Evolutionary conservation across 345 rosid genomes (phyloP).

Genomic region (Eucalyptus erythrocorys): DNA sequence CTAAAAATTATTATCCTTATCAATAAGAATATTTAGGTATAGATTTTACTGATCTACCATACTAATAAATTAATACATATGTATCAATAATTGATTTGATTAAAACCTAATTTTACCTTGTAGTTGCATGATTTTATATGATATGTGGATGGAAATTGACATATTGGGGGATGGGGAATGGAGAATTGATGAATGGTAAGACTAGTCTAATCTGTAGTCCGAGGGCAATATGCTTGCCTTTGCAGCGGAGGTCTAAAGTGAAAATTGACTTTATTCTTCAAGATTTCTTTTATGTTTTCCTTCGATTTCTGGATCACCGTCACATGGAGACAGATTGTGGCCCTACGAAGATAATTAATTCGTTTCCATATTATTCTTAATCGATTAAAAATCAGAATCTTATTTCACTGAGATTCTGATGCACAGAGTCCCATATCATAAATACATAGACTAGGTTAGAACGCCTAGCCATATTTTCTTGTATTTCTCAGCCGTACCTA

Average conservation of each 20-base stretch:
- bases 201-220: not conserved
- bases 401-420: not conserved
- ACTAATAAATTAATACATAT: not conserved
- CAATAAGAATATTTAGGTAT: too few species aligned
- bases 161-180: not conserved
- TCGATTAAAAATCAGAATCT: not conserved
- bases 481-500: not conserved
- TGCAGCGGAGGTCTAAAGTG: not conserved
- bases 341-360: not conserved
- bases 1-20: too few species aligned
- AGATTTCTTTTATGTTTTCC: not conserved
- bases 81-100: not conserved
- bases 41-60: not conserved
- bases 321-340: not conserved
- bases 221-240: not conserved
- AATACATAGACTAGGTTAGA: not conserved
- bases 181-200: not conserved
- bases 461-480: not conserved
- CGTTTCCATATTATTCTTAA: not conserved
- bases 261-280: not conserved
- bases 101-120: not conserved
- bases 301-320: not conserved
- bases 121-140: not conserved
- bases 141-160: not conserved
- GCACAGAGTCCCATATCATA: not conserved